Evolutionary conservation across 345 rosid genomes (phyloP), one percentile per base, ranked within the genome.

Genomic region (Eucalyptus regnans): DNA sequence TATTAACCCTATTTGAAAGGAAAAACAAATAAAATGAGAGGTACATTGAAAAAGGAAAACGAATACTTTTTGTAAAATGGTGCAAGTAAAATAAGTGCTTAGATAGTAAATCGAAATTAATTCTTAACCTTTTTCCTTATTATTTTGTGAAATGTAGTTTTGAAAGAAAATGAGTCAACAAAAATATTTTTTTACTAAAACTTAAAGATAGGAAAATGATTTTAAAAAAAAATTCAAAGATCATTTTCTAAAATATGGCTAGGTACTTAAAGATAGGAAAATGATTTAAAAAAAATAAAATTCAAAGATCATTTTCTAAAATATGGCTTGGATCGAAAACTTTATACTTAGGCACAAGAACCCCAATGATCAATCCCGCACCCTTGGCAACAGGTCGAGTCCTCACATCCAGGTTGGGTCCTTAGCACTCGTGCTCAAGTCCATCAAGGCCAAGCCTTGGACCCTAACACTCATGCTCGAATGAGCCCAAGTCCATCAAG

Each of bases 191-290:
- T 18, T 29, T 29, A 10, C 33, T 52, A 62, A 62, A 13, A 29
- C 12, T 56, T 56, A 56, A 0, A 56, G 4, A 22, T 56, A 56
- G 62, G 12, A 56, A 56, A 56, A 56, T 52, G 25, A 20, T 52
- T 52, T 3, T 0, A 16, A 52, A 52, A 7, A 51, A 1, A 52
- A 18, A 52, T 0, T 52, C 25, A 3, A 52, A 52, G 25, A 52
- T 52, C 58, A 52, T 52, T 25, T 56, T 9, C 29, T 25, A 56
- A 56, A 56, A 56, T 56, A 56, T 22, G 6, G 20, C 3, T 56
- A 23, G 12, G 37, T 33, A 33, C 37, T 33, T 33, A 33, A 33
- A 33, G 33, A 33, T 33, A 56, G 62, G 12, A 56, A 56, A 56
- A 56, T 52, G 23, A 18, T 52, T 52, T 3, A 0, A 16, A 51